Conservation (phyloP, 257 asterid species). For the Scutellaria minor region DNA sequence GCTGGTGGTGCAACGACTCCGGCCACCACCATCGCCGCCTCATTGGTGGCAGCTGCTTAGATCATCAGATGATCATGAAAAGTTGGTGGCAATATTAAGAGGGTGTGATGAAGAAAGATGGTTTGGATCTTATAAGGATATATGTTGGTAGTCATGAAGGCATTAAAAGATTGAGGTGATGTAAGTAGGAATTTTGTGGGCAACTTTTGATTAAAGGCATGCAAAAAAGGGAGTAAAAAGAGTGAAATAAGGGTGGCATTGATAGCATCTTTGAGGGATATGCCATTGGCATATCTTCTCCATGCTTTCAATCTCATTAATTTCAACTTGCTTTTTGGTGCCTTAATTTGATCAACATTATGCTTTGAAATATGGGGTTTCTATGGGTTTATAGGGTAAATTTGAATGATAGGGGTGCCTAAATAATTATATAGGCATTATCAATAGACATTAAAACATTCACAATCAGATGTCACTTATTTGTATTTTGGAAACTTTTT, state of each 20-base stretch:
- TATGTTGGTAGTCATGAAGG: slow-evolving; percentile 39
- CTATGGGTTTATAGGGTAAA: too few species aligned
- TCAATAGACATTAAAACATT: too few species aligned
- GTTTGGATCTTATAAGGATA: slow-evolving; percentile 37
- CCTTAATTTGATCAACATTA: background rate
- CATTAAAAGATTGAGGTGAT: slow-evolving; percentile 53
- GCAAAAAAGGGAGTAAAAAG: slow-evolving; percentile 29
- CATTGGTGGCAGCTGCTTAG: background rate
- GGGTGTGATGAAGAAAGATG: slow-evolving; percentile 46
- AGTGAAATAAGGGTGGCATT: slow-evolving; percentile 32
- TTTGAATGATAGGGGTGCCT: too few species aligned
- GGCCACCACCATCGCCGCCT: slow-evolving; percentile 34
- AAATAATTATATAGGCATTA: too few species aligned
- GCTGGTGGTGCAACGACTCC: slow-evolving; percentile 36
- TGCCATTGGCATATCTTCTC: slow-evolving; percentile 43
- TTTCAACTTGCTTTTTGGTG: background rate
- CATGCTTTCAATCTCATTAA: background rate
- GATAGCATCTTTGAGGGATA: slow-evolving; percentile 60
- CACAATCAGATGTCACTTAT: too few species aligned
- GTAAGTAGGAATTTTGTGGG: slow-evolving; percentile 39
- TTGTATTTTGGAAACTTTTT: too few species aligned
- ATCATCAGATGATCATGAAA: background rate
- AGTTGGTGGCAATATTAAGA: slow-evolving; percentile 42
- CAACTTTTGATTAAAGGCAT: slow-evolving; percentile 50
- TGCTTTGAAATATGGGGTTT: too few species aligned